phyloP scores from a whole-genome alignment of 495 filamentous ascomycete species.

The Aspergillus saccharolyticus region DNA sequence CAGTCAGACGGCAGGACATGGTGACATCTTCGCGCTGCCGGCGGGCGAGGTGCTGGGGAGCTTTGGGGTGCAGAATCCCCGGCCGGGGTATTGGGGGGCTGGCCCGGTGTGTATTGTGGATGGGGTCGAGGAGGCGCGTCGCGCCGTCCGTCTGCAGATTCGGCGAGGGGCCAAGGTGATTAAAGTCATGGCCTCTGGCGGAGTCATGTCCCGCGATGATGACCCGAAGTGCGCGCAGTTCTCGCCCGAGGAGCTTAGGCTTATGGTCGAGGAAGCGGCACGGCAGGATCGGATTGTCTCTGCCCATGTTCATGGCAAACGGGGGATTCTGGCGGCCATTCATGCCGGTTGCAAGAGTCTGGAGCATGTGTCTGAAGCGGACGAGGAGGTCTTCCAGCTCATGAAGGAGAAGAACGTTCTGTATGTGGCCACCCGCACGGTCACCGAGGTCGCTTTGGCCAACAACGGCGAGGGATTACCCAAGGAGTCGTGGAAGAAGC shows the following conservation, averaged over 20 bases:
- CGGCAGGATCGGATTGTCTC: neutral
- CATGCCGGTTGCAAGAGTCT: neutral
- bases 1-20: neutral
- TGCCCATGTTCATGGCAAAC: neutral
- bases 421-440: neutral
- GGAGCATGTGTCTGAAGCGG: neutral
- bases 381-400: neutral
- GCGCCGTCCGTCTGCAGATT: neutral
- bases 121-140: neutral
- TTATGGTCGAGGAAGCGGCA: neutral
- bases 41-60: neutral
- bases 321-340: neutral
- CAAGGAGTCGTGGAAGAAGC: neutral
- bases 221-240: neutral
- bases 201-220: slow-evolving; percentile 1
- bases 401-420: neutral
- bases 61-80: neutral
- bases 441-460: neutral
- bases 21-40: neutral
- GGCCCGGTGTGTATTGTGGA: neutral
- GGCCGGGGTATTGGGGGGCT: neutral
- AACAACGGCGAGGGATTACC: neutral
- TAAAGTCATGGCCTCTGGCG: neutral
- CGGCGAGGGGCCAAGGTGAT: neutral
- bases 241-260: neutral